A percentile compares a stretch with the other conserved stretches of the same genome.
These are phyloP conservation scores for Magnaporthiopsis poae DNA, from an alignment of 2,329 filamentous ascomycete genomes.

Conservation along the genomic window DNA sequence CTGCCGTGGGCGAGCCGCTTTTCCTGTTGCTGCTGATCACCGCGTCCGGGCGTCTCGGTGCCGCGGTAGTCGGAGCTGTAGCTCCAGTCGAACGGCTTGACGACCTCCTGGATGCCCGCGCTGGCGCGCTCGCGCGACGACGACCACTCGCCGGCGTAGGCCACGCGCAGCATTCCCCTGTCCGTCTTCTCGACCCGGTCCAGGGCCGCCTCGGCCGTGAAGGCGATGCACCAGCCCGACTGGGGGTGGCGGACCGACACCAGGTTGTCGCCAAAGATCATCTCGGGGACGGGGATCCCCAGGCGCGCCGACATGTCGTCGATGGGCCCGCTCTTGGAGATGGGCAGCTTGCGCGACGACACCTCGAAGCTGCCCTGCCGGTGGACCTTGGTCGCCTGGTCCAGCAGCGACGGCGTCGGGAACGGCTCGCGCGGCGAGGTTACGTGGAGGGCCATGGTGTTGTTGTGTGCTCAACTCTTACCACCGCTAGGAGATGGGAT, in stretches of 20 bases:
- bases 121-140: conserved; percentile 61
- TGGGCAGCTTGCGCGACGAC: conserved; percentile 79
- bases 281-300: conserved; percentile 84
- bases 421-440: conserved; percentile 41
- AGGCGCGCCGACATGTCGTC: conserved; percentile 71
- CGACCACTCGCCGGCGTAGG: conserved; percentile 81
- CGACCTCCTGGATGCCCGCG: conserved; percentile 81
- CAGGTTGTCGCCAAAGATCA: conserved; percentile 97
- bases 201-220: conserved; percentile 78
- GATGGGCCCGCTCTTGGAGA: conserved; percentile 84
- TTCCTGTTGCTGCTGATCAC: background rate
- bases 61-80: conserved; percentile 85
- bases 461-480: background rate
- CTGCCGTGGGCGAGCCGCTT: conserved; percentile 15
- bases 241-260: conserved; percentile 64
- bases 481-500: too few relatives aligned
- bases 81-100: conserved; percentile 96
- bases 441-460: conserved; percentile 21
- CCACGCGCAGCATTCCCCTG: conserved; percentile 80
- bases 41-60: conserved; percentile 29
- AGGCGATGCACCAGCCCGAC: conserved; percentile 68
- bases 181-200: conserved; percentile 92
- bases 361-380: conserved; percentile 61
- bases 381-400: conserved; percentile 46
- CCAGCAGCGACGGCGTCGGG: conserved; percentile 39